Percentiles rank a stretch among this genome's conserved stretches.
Evolutionary conservation across 176 grass and related monocot genomes (phyloP).

Genomic region (Oryza glaberrima): DNA sequence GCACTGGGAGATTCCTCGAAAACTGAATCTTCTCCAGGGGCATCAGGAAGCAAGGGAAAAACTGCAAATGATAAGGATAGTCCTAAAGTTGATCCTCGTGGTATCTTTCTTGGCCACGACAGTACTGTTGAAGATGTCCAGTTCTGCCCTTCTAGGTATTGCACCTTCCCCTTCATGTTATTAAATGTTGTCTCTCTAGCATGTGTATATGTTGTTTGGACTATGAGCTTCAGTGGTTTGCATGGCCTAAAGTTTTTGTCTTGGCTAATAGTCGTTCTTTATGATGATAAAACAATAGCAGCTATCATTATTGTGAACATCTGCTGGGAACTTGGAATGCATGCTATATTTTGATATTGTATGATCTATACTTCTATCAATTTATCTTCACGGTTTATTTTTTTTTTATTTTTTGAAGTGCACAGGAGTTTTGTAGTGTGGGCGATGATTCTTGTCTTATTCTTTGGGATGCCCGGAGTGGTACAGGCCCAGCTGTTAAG

Average conservation of each 20-base stretch:
- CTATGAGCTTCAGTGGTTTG: background rate
- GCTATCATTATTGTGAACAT: background rate
- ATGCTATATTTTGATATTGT: background rate
- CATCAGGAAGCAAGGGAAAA: constrained; percentile 71
- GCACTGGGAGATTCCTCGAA: constrained; percentile 65
- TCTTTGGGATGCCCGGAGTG: constrained; percentile 93
- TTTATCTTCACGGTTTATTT: constrained; percentile 20
- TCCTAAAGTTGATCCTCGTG: constrained; percentile 79
- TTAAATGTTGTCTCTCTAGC: background rate
- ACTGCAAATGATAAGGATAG: constrained; percentile 69
- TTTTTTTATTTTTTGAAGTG: constrained; percentile 49
- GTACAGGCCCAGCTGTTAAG: constrained; percentile 82
- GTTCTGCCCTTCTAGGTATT: constrained; percentile 92
- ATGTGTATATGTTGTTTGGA: background rate
- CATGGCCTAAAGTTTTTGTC: background rate
- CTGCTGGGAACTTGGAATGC: constrained; percentile 18
- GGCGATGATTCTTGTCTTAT: constrained; percentile 96
- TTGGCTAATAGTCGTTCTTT: background rate
- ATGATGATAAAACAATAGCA: background rate
- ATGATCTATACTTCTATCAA: background rate
- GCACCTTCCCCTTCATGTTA: constrained; percentile 20
- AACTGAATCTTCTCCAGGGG: constrained; percentile 49
- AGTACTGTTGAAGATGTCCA: constrained; percentile 96
- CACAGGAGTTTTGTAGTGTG: constrained; percentile 96
- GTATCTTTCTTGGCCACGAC: constrained; percentile 79